Percentiles rank a stretch among this genome's conserved stretches.
Conservation (phyloP, 495 filamentous ascomycete genomes). For the Talaromyces trachyspermus region DNA sequence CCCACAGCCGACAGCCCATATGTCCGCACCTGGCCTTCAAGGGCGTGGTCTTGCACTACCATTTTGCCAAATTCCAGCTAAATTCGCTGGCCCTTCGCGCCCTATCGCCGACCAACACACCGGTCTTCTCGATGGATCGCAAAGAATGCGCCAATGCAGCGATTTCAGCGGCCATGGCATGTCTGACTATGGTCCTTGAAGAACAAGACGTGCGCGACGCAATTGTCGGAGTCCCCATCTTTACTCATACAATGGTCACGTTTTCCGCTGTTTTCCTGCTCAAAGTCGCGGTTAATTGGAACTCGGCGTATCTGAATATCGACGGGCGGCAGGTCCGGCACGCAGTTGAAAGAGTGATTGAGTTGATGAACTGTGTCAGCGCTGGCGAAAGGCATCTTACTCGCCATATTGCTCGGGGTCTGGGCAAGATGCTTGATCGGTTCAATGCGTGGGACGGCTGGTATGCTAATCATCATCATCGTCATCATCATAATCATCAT, state of each 20-base stretch:
- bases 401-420: slow-evolving; percentile 43
- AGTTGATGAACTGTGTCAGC: slow-evolving; percentile 44
- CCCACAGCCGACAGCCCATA: slow-evolving; percentile 40
- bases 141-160: slow-evolving; percentile 49
- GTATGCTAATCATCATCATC: background rate
- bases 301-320: slow-evolving; percentile 40
- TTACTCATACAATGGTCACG: slow-evolving; percentile 57
- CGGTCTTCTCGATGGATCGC: slow-evolving; percentile 46
- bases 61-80: slow-evolving; percentile 54
- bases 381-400: slow-evolving; percentile 48
- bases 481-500: background rate
- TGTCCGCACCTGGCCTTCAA: slow-evolving; percentile 52
- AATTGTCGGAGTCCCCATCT: slow-evolving; percentile 52
- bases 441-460: slow-evolving; percentile 37
- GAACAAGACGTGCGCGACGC: slow-evolving; percentile 50
- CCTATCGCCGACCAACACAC: slow-evolving; percentile 40
- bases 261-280: slow-evolving; percentile 51
- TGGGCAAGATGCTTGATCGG: slow-evolving; percentile 45
- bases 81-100: slow-evolving; percentile 52
- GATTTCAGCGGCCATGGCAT: slow-evolving; percentile 49
- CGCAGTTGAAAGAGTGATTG: slow-evolving; percentile 42
- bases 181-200: slow-evolving; percentile 47
- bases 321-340: slow-evolving; percentile 37
- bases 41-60: slow-evolving; percentile 52
- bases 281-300: slow-evolving; percentile 50